Base-by-base conservation (phyloP, 306 rosid genomes). In the Vachellia collinsii region DNA sequence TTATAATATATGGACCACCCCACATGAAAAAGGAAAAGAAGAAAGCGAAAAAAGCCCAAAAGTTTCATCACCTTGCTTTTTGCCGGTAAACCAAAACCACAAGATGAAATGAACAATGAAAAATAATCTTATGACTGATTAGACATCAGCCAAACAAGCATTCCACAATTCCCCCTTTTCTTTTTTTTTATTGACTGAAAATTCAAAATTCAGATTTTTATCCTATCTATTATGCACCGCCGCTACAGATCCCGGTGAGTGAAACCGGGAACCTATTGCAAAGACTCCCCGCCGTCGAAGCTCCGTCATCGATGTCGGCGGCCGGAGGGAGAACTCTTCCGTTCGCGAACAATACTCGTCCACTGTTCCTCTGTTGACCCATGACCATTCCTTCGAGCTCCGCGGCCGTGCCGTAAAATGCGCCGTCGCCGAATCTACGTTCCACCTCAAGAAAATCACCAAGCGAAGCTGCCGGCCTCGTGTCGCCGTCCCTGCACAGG, bases 401-500 rank as follows among this genome's bases (percentile, higher is more conserved):
- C 83, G 88, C 96, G 79, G 93, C 93, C 66, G 97, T 87, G 46
- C 91, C 91, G 41, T 87, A 95, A 76, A 95, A 95, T 48, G 89
- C 91, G 23, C 87, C 88, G 79, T 95, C 99, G 3, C 98, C 97
- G 77, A 83, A 88, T 81, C 98, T 66, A 86, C 99, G 85, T 82
- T 95, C 99, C 66, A 90, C 97, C 88, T 92, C 99, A 23, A 95
- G 91, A 77, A 93, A 95, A 29, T 95, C 99, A 0, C 98, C 97
- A 0, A 95, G 84, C 22, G 98, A 93, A 1, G 96, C 85, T 70
- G 98, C 85, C 75, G 98, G 94, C 69, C 80, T 88, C 10, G 93
- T 77, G 13, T 85, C 96, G 29, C 88, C 92, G 73, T 93, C 99
- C 11, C 93, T 62, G 77, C 98, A 94, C 10, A 94, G 85, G 79